phyloP scores from a whole-genome alignment of 2,329 filamentous ascomycete genomes.

The Metarhizium sp. region DNA sequence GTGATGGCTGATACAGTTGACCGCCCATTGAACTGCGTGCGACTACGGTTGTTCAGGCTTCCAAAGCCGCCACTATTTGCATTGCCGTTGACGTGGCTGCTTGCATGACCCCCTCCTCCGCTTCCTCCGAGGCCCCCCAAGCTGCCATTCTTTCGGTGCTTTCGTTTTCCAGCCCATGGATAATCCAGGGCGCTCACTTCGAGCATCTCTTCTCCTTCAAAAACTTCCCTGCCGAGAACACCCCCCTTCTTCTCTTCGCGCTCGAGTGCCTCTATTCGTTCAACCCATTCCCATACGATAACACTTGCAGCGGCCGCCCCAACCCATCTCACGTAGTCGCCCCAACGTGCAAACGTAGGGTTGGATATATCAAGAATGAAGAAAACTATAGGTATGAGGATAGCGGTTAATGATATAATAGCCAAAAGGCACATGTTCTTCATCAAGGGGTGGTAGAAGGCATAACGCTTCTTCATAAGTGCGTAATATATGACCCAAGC shows the following conservation, averaged over 20 bases:
- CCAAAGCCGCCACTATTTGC: background rate
- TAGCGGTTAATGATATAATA: conserved; percentile 66
- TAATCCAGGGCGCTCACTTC: conserved; percentile 48
- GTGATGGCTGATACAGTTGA: conserved; percentile 17
- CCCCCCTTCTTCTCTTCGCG: conserved; percentile 91
- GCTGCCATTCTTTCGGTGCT: conserved; percentile 21
- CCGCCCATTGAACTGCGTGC: conserved; percentile 15
- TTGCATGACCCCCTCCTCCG: conserved; percentile 13
- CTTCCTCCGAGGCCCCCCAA: conserved; percentile 6
- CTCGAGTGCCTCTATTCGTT: conserved; percentile 85
- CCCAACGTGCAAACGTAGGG: conserved; percentile 81
- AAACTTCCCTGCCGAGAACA: conserved; percentile 81
- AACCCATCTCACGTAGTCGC: conserved; percentile 95
- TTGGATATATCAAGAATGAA: conserved; percentile 87
- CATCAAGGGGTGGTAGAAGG: conserved; percentile 86
- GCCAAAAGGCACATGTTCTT: conserved; percentile 79
- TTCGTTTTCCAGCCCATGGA: conserved; percentile 33
- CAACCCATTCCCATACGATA: conserved; percentile 98
- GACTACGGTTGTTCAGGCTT: background rate
- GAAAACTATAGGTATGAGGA: conserved; percentile 83
- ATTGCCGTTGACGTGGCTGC: background rate
- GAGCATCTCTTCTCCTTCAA: conserved; percentile 89
- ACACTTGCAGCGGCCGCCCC: conserved; percentile 88
- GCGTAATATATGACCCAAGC: conserved; percentile 93
- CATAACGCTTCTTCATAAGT: conserved; percentile 82